phyloP scores from a whole-genome alignment of 768 basidiomycete genomes.

The Tricholoma sp. region DNA sequence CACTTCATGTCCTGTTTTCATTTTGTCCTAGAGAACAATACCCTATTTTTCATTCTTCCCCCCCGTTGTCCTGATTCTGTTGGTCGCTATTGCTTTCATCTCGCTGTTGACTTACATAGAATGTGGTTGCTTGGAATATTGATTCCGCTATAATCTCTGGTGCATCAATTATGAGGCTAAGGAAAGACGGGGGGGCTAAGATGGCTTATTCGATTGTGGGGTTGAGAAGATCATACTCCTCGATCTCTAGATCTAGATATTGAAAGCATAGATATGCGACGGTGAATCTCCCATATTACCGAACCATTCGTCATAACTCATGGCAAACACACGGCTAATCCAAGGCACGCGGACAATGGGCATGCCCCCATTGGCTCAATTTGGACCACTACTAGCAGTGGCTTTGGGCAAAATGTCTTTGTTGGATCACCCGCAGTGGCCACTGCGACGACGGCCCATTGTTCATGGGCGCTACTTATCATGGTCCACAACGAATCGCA shows the following conservation, averaged over 20 bases:
- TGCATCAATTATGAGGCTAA: neutral
- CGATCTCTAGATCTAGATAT: conserved; percentile 7
- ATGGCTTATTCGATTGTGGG: conserved; percentile 25
- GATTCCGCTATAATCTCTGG: neutral
- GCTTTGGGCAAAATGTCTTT: neutral
- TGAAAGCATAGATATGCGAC: conserved; percentile 19
- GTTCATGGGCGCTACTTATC: neutral
- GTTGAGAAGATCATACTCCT: conserved; percentile 23
- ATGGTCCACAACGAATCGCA: neutral
- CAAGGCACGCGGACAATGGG: neutral
- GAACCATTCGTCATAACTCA: neutral
- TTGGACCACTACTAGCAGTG: neutral
- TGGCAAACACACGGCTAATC: neutral
- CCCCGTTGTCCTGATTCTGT: neutral
- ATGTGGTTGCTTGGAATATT: neutral
- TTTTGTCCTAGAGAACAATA: conserved; percentile 10
- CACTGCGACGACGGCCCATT: neutral
- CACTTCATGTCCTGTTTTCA: neutral
- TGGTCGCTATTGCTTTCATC: neutral
- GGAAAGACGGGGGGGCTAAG: too few relatives aligned
- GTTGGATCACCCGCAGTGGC: neutral
- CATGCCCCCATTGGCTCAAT: neutral
- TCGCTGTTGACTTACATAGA: conserved; percentile 1
- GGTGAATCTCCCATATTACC: neutral
- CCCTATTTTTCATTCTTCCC: conserved; percentile 6